These are phyloP conservation scores for Acorus calamus DNA, from an alignment of 106 monocot genomes.

Conservation along the genomic window DNA sequence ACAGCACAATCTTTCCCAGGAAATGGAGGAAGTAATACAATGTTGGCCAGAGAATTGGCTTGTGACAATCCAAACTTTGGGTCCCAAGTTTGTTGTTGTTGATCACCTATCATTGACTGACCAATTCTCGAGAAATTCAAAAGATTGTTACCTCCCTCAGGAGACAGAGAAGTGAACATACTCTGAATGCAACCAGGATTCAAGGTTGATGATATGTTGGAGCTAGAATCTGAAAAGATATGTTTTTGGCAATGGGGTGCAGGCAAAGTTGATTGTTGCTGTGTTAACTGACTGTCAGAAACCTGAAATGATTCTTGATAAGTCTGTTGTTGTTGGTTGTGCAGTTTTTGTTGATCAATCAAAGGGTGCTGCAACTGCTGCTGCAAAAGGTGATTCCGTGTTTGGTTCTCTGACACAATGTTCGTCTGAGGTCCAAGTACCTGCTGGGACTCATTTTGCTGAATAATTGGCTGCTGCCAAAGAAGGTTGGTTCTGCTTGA, in stretches of 20 bases:
- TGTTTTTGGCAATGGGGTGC: conserved; percentile 35
- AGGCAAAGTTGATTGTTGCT: conserved; percentile 30
- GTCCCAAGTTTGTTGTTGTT: conserved; percentile 42
- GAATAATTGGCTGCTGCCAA: conserved; percentile 51
- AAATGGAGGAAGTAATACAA: conserved; percentile 46
- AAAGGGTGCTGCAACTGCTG: conserved; percentile 48
- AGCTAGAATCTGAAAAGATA: conserved; percentile 30
- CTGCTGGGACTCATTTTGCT: conserved; percentile 41
- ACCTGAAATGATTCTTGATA: conserved; percentile 42
- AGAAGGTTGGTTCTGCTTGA: conserved; percentile 24
- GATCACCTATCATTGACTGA: conserved; percentile 27
- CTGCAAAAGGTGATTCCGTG: conserved; percentile 10
- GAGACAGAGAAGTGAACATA: conserved; percentile 21
- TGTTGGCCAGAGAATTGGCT: conserved; percentile 29
- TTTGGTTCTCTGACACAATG: conserved; percentile 22
- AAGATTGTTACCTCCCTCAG: conserved; percentile 34
- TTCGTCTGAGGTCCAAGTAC: conserved; percentile 34
- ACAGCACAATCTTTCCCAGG: conserved; percentile 46
- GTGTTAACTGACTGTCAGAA: conserved; percentile 18
- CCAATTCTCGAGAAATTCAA: conserved; percentile 27
- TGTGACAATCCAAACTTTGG: conserved; percentile 36
- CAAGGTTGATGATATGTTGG: conserved; percentile 28
- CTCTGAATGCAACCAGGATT: conserved; percentile 21
- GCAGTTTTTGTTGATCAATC: conserved; percentile 45
- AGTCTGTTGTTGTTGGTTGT: conserved; percentile 28